A percentile compares a stretch with the other conserved stretches of the same genome.
These are phyloP conservation scores for Beauveria caledonica DNA, from an alignment of 2,329 filamentous ascomycete species.

Conservation along the genomic window DNA sequence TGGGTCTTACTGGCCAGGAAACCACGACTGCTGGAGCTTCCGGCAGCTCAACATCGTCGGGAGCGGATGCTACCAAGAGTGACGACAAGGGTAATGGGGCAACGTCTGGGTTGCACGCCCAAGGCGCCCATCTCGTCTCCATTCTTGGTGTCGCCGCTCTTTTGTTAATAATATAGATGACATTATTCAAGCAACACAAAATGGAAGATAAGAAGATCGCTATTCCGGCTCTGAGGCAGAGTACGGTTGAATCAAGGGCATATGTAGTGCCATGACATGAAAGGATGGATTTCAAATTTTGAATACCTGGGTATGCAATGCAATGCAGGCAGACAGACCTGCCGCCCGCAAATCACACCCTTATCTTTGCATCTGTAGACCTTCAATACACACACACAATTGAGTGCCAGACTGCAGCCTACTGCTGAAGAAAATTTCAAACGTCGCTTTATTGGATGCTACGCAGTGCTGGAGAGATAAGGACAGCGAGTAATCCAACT, in stretches of 20 bases:
- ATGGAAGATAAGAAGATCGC: not conserved
- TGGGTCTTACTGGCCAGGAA: conserved; percentile 19
- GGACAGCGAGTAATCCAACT: not conserved
- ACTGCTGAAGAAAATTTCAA: not conserved
- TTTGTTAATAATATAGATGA: not conserved
- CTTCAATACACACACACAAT: conserved; percentile 1
- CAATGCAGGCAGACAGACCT: not conserved
- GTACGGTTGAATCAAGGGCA: conserved; percentile 3
- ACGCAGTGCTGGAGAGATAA: not conserved
- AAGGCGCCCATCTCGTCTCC: not conserved
- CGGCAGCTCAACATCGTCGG: not conserved
- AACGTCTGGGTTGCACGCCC: not conserved
- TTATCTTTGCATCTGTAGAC: conserved; percentile 4
- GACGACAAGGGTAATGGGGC: conserved; percentile 5
- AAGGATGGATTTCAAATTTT: not conserved
- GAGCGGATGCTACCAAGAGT: conserved; percentile 1
- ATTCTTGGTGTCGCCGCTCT: not conserved
- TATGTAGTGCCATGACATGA: conserved; percentile 6
- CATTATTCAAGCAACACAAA: not conserved
- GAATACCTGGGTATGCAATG: not conserved
- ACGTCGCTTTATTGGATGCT: not conserved
- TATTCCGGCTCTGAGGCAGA: not conserved
- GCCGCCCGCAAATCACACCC: not conserved
- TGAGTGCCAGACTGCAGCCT: not conserved
- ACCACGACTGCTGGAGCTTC: conserved; percentile 1